These are phyloP conservation scores for Parasitella parasitica DNA, from an alignment of 371 early-diverging fungal species.

Conservation along the genomic window DNA sequence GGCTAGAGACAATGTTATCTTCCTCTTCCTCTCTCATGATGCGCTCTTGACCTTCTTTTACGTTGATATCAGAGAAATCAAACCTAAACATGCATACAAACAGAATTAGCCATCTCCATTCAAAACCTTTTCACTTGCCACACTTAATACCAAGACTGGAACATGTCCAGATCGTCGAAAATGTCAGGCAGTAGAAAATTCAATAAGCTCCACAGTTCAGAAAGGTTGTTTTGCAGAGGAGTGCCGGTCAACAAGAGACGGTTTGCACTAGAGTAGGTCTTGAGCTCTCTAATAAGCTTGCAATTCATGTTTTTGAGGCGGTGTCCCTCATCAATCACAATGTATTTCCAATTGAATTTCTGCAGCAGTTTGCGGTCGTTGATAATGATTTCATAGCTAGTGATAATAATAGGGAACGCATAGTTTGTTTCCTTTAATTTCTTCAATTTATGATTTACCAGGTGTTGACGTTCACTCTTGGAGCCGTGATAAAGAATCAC, in stretches of 20 bases:
- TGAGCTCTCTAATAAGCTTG: slow-evolving; percentile 84
- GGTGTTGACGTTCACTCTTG: slow-evolving; percentile 73
- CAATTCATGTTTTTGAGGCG: slow-evolving; percentile 94
- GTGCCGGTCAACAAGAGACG: slow-evolving; percentile 91
- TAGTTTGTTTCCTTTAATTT: slow-evolving; percentile 47
- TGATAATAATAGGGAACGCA: slow-evolving; percentile 81
- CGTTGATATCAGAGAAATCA: slow-evolving; percentile 76
- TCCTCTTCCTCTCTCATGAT: slow-evolving; percentile 74
- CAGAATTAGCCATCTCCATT: background rate
- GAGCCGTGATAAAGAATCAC: slow-evolving; percentile 93
- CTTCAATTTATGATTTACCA: slow-evolving; percentile 70
- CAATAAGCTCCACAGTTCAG: slow-evolving; percentile 92
- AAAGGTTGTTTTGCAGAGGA: slow-evolving; percentile 93
- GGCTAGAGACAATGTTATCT: slow-evolving; percentile 73
- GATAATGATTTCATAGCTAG: slow-evolving; percentile 92
- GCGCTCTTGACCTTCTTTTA: slow-evolving; percentile 66
- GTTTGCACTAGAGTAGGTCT: slow-evolving; percentile 80
- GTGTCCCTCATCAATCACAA: slow-evolving; percentile 96
- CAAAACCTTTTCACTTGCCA: background rate
- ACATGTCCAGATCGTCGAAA: slow-evolving; percentile 83
- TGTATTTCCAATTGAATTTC: slow-evolving; percentile 81
- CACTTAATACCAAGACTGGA: slow-evolving; percentile 68
- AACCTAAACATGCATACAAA: slow-evolving; percentile 43
- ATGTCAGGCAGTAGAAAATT: slow-evolving; percentile 92
- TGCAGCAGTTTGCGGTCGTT: slow-evolving; percentile 75